Evolutionary conservation across 2,329 filamentous ascomycete genomes (phyloP).

Genomic region (Penicillium verrucosum): DNA sequence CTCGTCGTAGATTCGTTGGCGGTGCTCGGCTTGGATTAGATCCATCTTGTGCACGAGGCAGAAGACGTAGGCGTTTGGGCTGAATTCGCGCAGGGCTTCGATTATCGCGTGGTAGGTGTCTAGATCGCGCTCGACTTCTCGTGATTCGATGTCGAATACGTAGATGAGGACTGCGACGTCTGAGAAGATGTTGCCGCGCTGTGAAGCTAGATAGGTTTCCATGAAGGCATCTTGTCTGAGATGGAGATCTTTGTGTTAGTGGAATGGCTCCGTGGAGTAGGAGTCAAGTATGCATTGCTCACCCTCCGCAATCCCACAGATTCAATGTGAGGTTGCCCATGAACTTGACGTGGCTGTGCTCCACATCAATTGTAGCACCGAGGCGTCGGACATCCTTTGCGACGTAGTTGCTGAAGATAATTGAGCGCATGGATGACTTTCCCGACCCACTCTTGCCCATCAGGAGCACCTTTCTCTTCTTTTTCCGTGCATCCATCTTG

Average conservation of each 20-base stretch:
- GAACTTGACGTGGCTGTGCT: conserved; percentile 98
- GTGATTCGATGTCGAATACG: conserved; percentile 97
- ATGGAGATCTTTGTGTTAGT: not conserved
- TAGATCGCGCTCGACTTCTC: conserved; percentile 89
- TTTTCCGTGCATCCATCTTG: conserved; percentile 50
- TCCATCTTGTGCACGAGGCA: conserved; percentile 99
- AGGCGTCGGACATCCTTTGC: conserved; percentile 90
- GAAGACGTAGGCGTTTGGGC: conserved; percentile 77
- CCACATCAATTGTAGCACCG: conserved; percentile 95
- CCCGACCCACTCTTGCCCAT: conserved; percentile 97
- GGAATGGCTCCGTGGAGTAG: not conserved
- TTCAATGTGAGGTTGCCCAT: conserved; percentile 96
- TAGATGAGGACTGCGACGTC: conserved; percentile 97
- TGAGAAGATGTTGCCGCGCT: conserved; percentile 93
- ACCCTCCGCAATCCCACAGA: conserved; percentile 96
- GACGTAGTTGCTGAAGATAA: conserved; percentile 99
- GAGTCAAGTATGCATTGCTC: conserved; percentile 29
- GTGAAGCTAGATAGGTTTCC: conserved; percentile 95
- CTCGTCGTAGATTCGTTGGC: conserved; percentile 80
- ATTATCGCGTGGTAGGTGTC: conserved; percentile 91
- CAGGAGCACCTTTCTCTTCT: conserved; percentile 82
- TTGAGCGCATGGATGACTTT: conserved; percentile 97
- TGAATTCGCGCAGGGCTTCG: conserved; percentile 81
- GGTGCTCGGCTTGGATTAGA: conserved; percentile 75
- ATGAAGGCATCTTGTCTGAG: conserved; percentile 92